Evolutionary conservation across 345 rosid genomes (phyloP).

Genomic region (Toxicodendron radicans): DNA sequence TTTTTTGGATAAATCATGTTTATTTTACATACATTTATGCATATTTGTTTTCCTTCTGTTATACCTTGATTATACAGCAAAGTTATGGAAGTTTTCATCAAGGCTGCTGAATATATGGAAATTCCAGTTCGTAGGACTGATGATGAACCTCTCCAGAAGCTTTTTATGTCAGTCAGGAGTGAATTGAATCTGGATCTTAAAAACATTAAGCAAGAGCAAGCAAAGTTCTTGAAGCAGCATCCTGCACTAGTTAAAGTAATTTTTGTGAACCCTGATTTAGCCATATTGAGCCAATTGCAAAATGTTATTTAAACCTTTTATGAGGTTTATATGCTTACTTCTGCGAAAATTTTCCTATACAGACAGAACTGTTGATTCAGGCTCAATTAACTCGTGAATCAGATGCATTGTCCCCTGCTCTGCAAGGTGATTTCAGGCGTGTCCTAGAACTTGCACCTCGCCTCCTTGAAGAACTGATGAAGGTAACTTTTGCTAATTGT

Average conservation of each 20-base stretch:
- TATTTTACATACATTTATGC: neutral
- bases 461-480: slow-evolving; percentile 91
- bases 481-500: slow-evolving; percentile 47
- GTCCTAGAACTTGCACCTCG: slow-evolving; percentile 95
- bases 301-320: slow-evolving; percentile 9
- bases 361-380: slow-evolving; percentile 98
- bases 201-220: slow-evolving; percentile 99
- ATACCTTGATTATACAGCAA: slow-evolving; percentile 55
- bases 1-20: neutral
- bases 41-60: slow-evolving; percentile 3
- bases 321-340: slow-evolving; percentile 17
- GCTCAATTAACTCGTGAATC: slow-evolving; percentile 90
- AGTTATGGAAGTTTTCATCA: slow-evolving; percentile 96
- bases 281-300: neutral
- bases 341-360: slow-evolving; percentile 20
- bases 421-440: slow-evolving; percentile 76
- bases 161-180: slow-evolving; percentile 93
- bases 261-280: slow-evolving; percentile 13
- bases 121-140: slow-evolving; percentile 96
- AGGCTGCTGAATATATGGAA: slow-evolving; percentile 98
- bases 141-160: slow-evolving; percentile 93
- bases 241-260: slow-evolving; percentile 93
- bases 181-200: slow-evolving; percentile 92
- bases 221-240: slow-evolving; percentile 98
- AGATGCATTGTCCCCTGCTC: slow-evolving; percentile 70